A percentile compares a stretch with the other conserved stretches of the same genome.
Evolutionary conservation across 164 flowering plant genomes (phyloP).

Genomic region (Malania oleifera): DNA sequence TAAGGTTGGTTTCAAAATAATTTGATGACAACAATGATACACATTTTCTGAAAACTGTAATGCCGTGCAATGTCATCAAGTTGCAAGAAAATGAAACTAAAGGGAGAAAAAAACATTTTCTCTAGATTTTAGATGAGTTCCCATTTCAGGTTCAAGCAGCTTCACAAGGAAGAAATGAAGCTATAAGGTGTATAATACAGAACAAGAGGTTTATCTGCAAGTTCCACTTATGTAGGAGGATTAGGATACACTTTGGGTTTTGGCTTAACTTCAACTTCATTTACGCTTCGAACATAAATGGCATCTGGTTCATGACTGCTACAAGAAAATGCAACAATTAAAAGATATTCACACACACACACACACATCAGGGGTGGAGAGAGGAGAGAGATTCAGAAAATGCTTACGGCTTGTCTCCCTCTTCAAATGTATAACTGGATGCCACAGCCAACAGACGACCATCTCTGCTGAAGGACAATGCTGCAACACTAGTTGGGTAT

Average conservation of each 20-base stretch:
- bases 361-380: background rate
- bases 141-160: no score
- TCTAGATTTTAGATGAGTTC: background rate
- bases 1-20: no score
- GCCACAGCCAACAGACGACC: conserved; percentile 88
- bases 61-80: no score
- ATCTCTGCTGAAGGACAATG: conserved; percentile 89
- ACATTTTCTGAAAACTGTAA: no score
- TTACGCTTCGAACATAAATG: conserved; percentile 76
- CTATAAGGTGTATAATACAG: no score
- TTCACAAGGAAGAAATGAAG: no score
- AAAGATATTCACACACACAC: background rate
- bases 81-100: no score
- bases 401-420: conserved; percentile 81
- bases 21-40: no score
- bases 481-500: conserved; percentile 87
- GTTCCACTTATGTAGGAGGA: conserved; percentile 30
- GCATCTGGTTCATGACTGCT: conserved; percentile 96
- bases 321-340: conserved; percentile 11
- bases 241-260: conserved; percentile 77
- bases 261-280: conserved; percentile 93
- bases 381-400: background rate
- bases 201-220: background rate
- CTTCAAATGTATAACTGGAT: conserved; percentile 90
- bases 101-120: no score